These are phyloP conservation scores for Fraxinus latifolia DNA, from an alignment of 305 asterid species.

Conservation along the genomic window DNA sequence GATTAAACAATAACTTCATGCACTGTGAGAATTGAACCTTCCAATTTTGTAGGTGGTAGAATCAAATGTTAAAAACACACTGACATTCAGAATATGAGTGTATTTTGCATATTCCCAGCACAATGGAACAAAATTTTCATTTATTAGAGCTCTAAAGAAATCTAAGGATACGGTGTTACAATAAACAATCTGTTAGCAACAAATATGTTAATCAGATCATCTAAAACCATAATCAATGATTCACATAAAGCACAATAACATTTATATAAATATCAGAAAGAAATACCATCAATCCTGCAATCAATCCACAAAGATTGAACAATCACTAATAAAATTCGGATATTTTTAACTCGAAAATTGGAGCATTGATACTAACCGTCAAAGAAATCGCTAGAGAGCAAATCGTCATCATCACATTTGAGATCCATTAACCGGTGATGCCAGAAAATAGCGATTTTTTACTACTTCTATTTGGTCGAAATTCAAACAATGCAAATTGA, in stretches of 20 bases:
- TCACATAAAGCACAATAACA: background rate
- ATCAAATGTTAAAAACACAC: background rate
- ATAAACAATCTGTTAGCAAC: background rate
- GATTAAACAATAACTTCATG: background rate
- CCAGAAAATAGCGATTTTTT: background rate
- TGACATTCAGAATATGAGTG: background rate
- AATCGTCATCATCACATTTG: slow-evolving; percentile 40
- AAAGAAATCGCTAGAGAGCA: slow-evolving; percentile 35
- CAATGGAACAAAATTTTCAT: background rate
- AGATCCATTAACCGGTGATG: slow-evolving; percentile 46
- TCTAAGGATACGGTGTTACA: background rate
- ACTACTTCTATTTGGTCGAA: slow-evolving; percentile 3
- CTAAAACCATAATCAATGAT: background rate
- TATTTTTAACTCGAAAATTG: background rate
- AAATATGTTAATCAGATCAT: background rate
- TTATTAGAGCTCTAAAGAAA: background rate
- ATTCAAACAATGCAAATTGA: slow-evolving; percentile 4
- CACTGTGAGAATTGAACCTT: background rate
- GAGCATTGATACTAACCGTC: slow-evolving; percentile 44
- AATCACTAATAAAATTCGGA: background rate
- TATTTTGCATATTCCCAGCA: background rate
- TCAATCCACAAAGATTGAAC: background rate
- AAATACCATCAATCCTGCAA: slow-evolving; percentile 2
- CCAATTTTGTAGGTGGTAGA: background rate
- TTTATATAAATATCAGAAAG: background rate